These are phyloP conservation scores for Plantago coronopus DNA, from an alignment of 305 asterid species.

Conservation along the genomic window DNA sequence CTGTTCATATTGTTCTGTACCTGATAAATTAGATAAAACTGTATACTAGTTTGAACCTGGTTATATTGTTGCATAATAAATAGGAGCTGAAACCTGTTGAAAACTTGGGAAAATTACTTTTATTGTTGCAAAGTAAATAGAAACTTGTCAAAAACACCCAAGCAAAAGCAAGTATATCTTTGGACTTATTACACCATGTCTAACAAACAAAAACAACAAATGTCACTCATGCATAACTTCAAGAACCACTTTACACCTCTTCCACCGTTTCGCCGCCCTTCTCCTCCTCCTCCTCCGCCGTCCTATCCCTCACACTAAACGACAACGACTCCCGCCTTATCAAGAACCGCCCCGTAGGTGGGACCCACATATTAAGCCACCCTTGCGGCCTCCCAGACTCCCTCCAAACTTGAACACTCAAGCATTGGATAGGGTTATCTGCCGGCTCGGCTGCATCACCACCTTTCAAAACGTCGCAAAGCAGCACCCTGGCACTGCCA, in stretches of 20 bases:
- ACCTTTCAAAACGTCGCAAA: conserved; percentile 39
- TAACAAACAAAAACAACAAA: conserved; percentile 5
- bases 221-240: conserved; percentile 26
- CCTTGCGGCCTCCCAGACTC: conserved; percentile 49
- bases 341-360: conserved; percentile 47
- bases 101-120: no score
- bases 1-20: no score
- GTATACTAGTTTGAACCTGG: no score
- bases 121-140: neutral
- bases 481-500: conserved; percentile 43
- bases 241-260: conserved; percentile 9
- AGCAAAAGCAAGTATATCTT: neutral
- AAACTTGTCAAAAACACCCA: neutral
- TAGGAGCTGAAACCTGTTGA: no score
- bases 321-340: conserved; percentile 38
- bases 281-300: conserved; percentile 21
- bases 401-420: conserved; percentile 51
- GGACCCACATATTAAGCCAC: conserved; percentile 39
- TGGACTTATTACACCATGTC: neutral
- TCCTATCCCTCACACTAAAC: conserved; percentile 36
- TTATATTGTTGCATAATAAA: no score
- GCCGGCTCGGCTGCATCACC: conserved; percentile 36
- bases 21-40: no score
- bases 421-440: conserved; percentile 40
- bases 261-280: conserved; percentile 16